These are phyloP conservation scores for Sambucus nigra DNA, from an alignment of 129 eudicot genomes.

Conservation along the genomic window DNA sequence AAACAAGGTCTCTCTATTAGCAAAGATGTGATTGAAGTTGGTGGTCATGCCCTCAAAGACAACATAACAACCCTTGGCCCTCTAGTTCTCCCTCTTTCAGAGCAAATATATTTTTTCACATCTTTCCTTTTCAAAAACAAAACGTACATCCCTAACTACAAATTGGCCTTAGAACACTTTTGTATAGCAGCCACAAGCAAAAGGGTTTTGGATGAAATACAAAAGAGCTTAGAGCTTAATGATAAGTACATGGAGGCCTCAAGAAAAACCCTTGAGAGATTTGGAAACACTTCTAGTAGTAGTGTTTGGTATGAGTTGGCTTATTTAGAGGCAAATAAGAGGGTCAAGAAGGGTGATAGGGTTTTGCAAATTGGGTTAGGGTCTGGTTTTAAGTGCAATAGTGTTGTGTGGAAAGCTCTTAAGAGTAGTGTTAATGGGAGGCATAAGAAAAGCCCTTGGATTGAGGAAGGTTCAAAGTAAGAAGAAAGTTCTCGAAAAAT, in stretches of 20 bases:
- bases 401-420: slow-evolving; percentile 38
- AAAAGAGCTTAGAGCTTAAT: slow-evolving; percentile 30
- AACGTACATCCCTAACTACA: slow-evolving; percentile 36
- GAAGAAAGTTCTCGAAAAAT: not conserved
- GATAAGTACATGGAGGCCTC: slow-evolving; percentile 43
- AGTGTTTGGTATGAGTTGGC: slow-evolving; percentile 48
- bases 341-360: slow-evolving; percentile 25
- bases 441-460: slow-evolving; percentile 16
- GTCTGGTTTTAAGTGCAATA: slow-evolving; percentile 35
- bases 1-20: slow-evolving; percentile 26
- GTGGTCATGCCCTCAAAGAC: slow-evolving; percentile 34
- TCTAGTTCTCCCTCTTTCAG: slow-evolving; percentile 26
- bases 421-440: slow-evolving; percentile 6
- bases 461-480: slow-evolving; percentile 1
- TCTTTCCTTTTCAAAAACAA: slow-evolving; percentile 16
- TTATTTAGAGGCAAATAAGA: slow-evolving; percentile 23
- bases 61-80: slow-evolving; percentile 36
- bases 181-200: slow-evolving; percentile 37
- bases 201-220: slow-evolving; percentile 34
- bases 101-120: slow-evolving; percentile 28
- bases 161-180: slow-evolving; percentile 34
- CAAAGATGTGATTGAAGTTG: slow-evolving; percentile 27
- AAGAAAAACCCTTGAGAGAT: slow-evolving; percentile 33
- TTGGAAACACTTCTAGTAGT: slow-evolving; percentile 45
- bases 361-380: slow-evolving; percentile 38